Evolutionary conservation across 208 protist genomes (phyloP).

Genomic region (Trypanosoma melophagium): DNA sequence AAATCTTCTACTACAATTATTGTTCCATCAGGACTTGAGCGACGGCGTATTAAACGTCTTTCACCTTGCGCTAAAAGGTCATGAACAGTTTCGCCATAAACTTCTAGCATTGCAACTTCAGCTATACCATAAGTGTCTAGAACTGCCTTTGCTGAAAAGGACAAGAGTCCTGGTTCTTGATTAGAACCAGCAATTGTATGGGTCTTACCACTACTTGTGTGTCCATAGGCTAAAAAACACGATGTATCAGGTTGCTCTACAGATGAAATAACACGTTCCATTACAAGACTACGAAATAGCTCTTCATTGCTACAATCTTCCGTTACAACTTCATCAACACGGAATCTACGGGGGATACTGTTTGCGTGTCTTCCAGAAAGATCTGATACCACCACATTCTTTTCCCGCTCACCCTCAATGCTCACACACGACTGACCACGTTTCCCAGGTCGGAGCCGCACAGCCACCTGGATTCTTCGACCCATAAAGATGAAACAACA

Average conservation of each 20-base stretch:
- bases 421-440: constrained; percentile 38
- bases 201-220: constrained; percentile 90
- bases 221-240: constrained; percentile 87
- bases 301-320: constrained; percentile 47
- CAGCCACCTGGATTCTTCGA: constrained; percentile 66
- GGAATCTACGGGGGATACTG: constrained; percentile 20
- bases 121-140: constrained; percentile 69
- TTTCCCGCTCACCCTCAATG: constrained; percentile 23
- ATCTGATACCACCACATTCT: constrained; percentile 21
- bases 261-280: constrained; percentile 48
- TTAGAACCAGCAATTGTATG: constrained; percentile 77
- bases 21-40: constrained; percentile 27
- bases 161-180: constrained; percentile 67
- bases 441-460: constrained; percentile 54
- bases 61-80: constrained; percentile 75
- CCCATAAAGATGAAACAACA: no score
- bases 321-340: constrained; percentile 40
- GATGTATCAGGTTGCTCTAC: constrained; percentile 70
- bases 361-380: constrained; percentile 10
- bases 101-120: constrained; percentile 86
- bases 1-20: constrained; percentile 76
- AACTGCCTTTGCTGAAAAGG: constrained; percentile 65
- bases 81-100: constrained; percentile 81
- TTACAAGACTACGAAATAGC: constrained; percentile 67
- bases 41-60: constrained; percentile 53